Conservation (phyloP, 768 basidiomycete genomes). For the Cyclocybe cylindracea region DNA sequence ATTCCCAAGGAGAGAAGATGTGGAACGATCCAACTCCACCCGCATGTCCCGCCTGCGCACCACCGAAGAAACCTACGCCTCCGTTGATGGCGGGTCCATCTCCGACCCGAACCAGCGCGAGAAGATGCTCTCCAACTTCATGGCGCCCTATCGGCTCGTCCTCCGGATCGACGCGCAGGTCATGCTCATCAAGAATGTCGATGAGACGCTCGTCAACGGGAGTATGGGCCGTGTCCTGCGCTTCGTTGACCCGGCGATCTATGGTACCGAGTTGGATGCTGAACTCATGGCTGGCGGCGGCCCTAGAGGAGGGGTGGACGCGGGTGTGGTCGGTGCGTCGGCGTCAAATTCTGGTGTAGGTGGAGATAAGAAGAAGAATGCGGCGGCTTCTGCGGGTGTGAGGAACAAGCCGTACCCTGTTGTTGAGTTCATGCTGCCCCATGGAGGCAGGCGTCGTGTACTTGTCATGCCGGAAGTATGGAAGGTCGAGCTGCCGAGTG, state of each 20-base stretch:
- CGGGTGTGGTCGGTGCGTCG: slow-evolving; percentile 24
- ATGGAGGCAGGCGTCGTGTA: slow-evolving; percentile 51
- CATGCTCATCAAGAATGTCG: slow-evolving; percentile 95
- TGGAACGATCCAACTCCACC: slow-evolving; percentile 76
- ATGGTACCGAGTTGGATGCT: slow-evolving; percentile 41
- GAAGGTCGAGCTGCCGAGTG: slow-evolving; percentile 88
- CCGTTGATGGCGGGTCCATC: slow-evolving; percentile 67
- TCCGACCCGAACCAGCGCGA: slow-evolving; percentile 56
- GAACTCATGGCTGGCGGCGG: slow-evolving; percentile 20
- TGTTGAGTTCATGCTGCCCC: slow-evolving; percentile 74
- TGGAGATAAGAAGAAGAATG: slow-evolving; percentile 25
- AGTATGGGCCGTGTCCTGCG: slow-evolving; percentile 84
- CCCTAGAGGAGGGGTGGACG: slow-evolving; percentile 4
- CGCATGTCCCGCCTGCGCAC: slow-evolving; percentile 66
- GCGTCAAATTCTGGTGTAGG: slow-evolving; percentile 19
- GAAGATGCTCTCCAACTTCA: slow-evolving; percentile 86
- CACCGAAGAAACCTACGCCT: slow-evolving; percentile 50
- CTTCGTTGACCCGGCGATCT: slow-evolving; percentile 60
- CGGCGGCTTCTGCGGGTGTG: slow-evolving; percentile 19
- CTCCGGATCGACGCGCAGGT: slow-evolving; percentile 86
- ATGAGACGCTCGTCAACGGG: slow-evolving; percentile 91
- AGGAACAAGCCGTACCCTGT: slow-evolving; percentile 52
- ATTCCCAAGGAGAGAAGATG: slow-evolving; percentile 91
- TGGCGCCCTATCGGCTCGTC: slow-evolving; percentile 73
- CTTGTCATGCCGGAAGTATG: slow-evolving; percentile 73